phyloP scores from a whole-genome alignment of 2,329 filamentous ascomycete genomes.

The Sclerotinia nivalis region DNA sequence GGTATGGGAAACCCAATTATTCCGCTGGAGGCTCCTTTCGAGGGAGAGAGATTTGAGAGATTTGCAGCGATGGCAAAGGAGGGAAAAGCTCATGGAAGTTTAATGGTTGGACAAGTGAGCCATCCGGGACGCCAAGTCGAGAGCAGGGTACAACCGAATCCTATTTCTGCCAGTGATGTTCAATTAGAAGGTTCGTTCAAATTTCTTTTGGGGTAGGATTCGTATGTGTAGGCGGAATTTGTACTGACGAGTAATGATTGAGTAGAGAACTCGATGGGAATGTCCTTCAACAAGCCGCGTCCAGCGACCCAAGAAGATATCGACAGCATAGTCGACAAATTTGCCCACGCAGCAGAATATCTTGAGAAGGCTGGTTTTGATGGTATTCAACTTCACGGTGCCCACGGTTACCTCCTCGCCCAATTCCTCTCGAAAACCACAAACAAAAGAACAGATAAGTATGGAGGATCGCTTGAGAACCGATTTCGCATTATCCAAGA shows the following conservation, averaged over 20 bases:
- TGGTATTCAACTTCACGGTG: constrained; percentile 45
- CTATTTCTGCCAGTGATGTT: constrained; percentile 46
- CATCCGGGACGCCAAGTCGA: constrained; percentile 56
- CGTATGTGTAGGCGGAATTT: too few relatives aligned
- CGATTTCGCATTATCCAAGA: constrained; percentile 52
- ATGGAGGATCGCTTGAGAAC: constrained; percentile 40
- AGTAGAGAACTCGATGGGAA: constrained; percentile 45
- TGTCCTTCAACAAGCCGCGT: constrained; percentile 55
- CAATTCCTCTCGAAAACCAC: constrained; percentile 39
- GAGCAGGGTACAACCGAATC: constrained; percentile 41
- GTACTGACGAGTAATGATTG: not conserved
- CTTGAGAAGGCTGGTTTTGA: constrained; percentile 62
- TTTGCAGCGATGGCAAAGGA: constrained; percentile 58
- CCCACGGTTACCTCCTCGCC: constrained; percentile 40
- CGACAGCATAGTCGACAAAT: constrained; percentile 56
- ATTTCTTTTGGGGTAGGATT: not conserved
- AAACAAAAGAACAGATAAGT: constrained; percentile 39
- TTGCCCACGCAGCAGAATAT: constrained; percentile 62
- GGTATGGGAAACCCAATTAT: constrained; percentile 60
- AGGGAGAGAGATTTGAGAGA: constrained; percentile 58
- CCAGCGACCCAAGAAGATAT: constrained; percentile 58
- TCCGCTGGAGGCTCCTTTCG: constrained; percentile 50
- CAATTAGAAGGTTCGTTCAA: constrained; percentile 40
- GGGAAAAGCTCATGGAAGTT: constrained; percentile 56
- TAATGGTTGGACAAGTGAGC: constrained; percentile 61